Evolutionary conservation across 1,284 basidiomycete genomes (phyloP), one percentile per base, ranked within the genome.

Genomic region (Ceratobasidium theobromae): DNA sequence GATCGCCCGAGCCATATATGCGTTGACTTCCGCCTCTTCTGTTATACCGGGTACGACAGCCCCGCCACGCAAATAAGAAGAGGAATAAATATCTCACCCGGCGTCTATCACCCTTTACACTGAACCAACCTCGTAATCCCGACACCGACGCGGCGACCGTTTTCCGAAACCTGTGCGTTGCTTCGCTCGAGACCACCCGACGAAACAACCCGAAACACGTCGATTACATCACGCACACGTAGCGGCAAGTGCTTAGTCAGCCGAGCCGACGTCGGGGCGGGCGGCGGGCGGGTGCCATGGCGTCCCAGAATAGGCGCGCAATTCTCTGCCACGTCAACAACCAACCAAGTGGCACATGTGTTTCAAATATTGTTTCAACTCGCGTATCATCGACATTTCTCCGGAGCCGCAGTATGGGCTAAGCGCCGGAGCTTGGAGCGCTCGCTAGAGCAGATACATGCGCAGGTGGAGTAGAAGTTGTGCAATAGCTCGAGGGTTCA

Each of bases 401-500:
- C 35, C 16, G 16, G 35, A 38, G 9, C 16, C 16, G 35, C 16
- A 16, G 16, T 8, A 8, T 16, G 16, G 9, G 35, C 35, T 38
- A 8, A 8, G 16, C 16, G 35, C 35, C 35, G 35, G n/a, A n/a
- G n/a, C n/a, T n/a, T n/a, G n/a, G n/a, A 38, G 35, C 32, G 5
- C 23, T 25, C 11, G 55, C 55, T 14, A 60, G 55, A 27, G 43
- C 43, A 43, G 43, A 27, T 3, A 60, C 43, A 43, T 60, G 55
- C 43, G 45, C 43, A 18, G 55, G 55, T 12, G 48, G 6, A 12
- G 54, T 16, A 11, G 55, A 21, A 38, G 49, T 49, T 27, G 16
- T 38, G 45, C 55, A 60, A 30, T 60, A 60, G 23, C 55, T 60
- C 11, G 55, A 60, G 11, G 55, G 55, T 38, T 60, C 55, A 43